phyloP scores from a whole-genome alignment of 495 filamentous ascomycete genomes.

The Achaetomiella virescens region DNA sequence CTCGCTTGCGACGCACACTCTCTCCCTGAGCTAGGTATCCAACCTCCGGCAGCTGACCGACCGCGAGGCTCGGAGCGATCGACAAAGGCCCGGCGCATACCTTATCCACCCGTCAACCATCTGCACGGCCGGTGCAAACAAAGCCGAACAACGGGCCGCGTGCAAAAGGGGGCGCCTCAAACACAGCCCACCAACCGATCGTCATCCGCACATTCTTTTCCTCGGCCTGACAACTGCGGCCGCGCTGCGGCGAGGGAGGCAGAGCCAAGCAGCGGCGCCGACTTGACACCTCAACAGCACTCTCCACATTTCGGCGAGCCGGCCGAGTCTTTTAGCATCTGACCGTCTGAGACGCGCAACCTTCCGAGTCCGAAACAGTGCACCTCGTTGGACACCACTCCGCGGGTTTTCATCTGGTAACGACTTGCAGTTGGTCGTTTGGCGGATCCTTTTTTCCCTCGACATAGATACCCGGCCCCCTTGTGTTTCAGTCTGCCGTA shows the following conservation, averaged over 20 bases:
- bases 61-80: not conserved
- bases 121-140: not conserved
- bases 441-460: not conserved
- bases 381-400: not conserved
- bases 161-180: constrained; percentile 1
- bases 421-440: not conserved
- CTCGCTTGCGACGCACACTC: not conserved
- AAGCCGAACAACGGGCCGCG: constrained; percentile 3
- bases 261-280: not conserved
- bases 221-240: constrained; percentile 6
- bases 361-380: not conserved
- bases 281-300: not conserved
- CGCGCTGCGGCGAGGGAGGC: constrained; percentile 4
- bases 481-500: constrained; percentile 13
- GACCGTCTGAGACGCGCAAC: not conserved
- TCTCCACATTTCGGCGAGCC: not conserved
- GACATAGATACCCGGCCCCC: constrained; percentile 1
- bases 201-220: not conserved
- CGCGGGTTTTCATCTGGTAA: not conserved
- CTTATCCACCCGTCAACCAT: not conserved
- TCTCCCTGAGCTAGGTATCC: no score
- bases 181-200: constrained; percentile 14
- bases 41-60: not conserved
- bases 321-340: constrained; percentile 2
- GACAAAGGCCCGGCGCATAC: constrained; percentile 4